Conservation (phyloP, 768 basidiomycete genomes). For the Artomyces pyxidatus region DNA sequence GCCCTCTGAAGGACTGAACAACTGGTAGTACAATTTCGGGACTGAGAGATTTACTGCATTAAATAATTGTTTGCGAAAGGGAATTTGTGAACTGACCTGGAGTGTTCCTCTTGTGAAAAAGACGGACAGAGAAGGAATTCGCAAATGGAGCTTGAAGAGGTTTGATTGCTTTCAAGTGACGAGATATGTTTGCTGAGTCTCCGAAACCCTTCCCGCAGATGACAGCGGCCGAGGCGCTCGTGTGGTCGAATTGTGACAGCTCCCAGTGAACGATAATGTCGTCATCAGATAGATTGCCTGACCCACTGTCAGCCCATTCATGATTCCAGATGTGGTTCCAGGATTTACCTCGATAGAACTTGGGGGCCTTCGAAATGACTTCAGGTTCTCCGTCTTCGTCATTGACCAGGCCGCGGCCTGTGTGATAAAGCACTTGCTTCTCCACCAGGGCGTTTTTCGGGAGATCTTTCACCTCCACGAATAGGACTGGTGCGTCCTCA, state of each 20-base stretch:
- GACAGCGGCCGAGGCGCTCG: slow-evolving; percentile 7
- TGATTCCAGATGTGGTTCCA: too few species aligned
- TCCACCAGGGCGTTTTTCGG: slow-evolving; percentile 70
- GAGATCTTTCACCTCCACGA: slow-evolving; percentile 51
- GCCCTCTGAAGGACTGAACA: slow-evolving; percentile 21
- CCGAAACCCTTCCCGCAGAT: slow-evolving; percentile 11
- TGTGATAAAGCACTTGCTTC: slow-evolving; percentile 69
- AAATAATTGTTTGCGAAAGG: too few species aligned
- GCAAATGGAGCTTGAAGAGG: slow-evolving; percentile 14
- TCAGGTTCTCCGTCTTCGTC: slow-evolving; percentile 42
- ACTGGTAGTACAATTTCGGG: slow-evolving; percentile 16
- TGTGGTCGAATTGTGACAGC: slow-evolving; percentile 1
- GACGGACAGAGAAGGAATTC: slow-evolving; percentile 33
- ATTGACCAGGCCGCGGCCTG: slow-evolving; percentile 41
- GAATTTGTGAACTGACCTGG: too few species aligned
- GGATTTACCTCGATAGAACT: slow-evolving; percentile 33
- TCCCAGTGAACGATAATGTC: slow-evolving; percentile 4
- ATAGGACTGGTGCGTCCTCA: slow-evolving; percentile 37
- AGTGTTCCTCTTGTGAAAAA: slow-evolving; percentile 41
- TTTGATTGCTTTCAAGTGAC: slow-evolving; percentile 9
- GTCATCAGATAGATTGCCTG: slow-evolving; percentile 3
- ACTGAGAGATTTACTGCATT: too few species aligned
- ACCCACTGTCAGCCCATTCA: background rate
- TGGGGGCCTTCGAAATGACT: slow-evolving; percentile 28
- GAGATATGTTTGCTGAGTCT: slow-evolving; percentile 3